Base-by-base conservation (phyloP, 106 monocot genomes). In the Acanthochlamys bracteata region DNA sequence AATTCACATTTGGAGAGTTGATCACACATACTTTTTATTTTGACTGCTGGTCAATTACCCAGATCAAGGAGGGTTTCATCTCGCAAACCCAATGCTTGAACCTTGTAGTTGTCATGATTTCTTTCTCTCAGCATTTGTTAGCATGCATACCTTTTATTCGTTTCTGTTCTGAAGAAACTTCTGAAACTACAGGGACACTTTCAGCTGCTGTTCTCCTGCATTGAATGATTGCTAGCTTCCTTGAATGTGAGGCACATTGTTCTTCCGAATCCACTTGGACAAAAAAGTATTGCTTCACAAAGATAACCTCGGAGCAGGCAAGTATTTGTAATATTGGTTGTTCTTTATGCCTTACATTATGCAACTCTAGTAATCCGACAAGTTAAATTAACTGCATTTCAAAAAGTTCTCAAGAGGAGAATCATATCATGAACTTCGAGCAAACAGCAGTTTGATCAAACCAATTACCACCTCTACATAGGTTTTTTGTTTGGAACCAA, bases 231-330 rank as follows among this genome's bases (percentile, higher is more conserved):
- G 23, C 23, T 65, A 7, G 64, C 47, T 1, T 47, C 24, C 11
- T 24, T 47, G 64, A 65, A 65, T 20, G 45, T 49, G 16, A 65
- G 25, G 24, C 64, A 65, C 43, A 24, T 65, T 12, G 46, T 65
- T 3, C 64, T 65, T 11, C 64, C 46, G 23, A 65, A 25, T 65
- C 64, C 22, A 63, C 42, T 17, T 63, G 63, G 63, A 63, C 21
- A 7, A 42, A 63, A 11, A 63, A 63, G 20, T 63, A 42, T 42
- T 40, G 63, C 42, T 63, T 63, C 41, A 22, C 63, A 1, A 63
- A 63, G 63, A 63, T 63, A 20, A 63, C 41, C 21, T 10, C 10
- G 63, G 63, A 63, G 6, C 40, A 63, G 41, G 63, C 42, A 55
- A 55, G 55, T 55, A 3, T 55, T 10, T 22, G 15, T 14, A 49